Conservation (phyloP, 2,329 filamentous ascomycete genomes). For the Fusarium multiceps region DNA sequence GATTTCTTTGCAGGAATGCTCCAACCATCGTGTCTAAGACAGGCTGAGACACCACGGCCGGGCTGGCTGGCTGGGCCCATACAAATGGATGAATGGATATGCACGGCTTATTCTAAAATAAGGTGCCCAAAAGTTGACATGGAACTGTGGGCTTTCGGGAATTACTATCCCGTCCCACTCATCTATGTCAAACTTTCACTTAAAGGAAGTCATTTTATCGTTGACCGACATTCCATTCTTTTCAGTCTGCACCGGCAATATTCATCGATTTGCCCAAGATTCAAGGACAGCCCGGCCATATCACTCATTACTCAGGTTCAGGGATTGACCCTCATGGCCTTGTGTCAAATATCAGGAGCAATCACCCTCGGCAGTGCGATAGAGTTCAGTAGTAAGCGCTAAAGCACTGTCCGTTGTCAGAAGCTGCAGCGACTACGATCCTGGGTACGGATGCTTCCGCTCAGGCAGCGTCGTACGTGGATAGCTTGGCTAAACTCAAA, state of each 20-base stretch:
- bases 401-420: conserved; percentile 17
- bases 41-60: background rate
- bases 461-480: background rate
- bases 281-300: background rate
- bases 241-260: conserved; percentile 1
- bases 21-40: conserved; percentile 7
- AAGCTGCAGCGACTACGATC: conserved; percentile 13
- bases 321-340: conserved; percentile 10
- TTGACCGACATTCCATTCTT: conserved; percentile 35
- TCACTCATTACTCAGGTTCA: conserved; percentile 13
- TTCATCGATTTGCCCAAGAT: background rate
- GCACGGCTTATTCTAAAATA: conserved; percentile 31
- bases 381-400: conserved; percentile 31
- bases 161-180: conserved; percentile 15
- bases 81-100: background rate
- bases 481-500: background rate
- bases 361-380: conserved; percentile 23
- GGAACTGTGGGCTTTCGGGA: conserved; percentile 17
- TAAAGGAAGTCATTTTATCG: conserved; percentile 3
- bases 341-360: conserved; percentile 16
- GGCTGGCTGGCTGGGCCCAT: background rate
- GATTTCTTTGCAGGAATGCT: conserved; percentile 14
- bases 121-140: background rate
- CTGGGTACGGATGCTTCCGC: conserved; percentile 33
- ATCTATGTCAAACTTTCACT: conserved; percentile 28